These are phyloP conservation scores for Haplosporangium sp. DNA, from an alignment of 371 early-diverging fungal genomes.

Conservation along the genomic window DNA sequence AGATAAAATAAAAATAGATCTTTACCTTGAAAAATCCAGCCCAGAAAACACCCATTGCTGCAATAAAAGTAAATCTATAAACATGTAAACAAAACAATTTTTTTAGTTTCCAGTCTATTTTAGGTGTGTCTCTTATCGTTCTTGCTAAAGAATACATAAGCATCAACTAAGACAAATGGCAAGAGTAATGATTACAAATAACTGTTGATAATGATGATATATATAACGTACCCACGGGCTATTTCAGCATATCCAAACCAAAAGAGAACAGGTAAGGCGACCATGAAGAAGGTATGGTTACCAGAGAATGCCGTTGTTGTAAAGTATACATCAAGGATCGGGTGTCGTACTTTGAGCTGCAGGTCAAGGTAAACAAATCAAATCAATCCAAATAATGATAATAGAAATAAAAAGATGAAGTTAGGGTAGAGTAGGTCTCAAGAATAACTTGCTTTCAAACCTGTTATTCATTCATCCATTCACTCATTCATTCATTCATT, in stretches of 20 bases:
- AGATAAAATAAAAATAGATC: neutral
- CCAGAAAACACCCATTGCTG: constrained; percentile 76
- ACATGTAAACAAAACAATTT: neutral
- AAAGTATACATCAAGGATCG: constrained; percentile 69
- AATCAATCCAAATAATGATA: constrained; percentile 2
- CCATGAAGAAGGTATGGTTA: constrained; percentile 80
- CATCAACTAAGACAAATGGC: too few species aligned
- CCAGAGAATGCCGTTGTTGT: constrained; percentile 76
- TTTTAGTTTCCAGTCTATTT: neutral
- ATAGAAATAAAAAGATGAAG: neutral
- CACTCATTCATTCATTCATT: neutral
- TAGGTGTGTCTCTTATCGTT: neutral
- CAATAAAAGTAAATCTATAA: constrained; percentile 50
- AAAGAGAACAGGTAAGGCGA: constrained; percentile 75
- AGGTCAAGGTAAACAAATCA: neutral
- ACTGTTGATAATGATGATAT: neutral
- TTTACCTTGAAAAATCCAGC: constrained; percentile 76
- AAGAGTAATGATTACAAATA: neutral
- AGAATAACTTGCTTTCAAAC: too few species aligned
- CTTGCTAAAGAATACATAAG: neutral
- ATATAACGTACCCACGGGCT: constrained; percentile 63
- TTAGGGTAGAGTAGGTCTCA: neutral
- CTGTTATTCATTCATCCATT: too few species aligned
- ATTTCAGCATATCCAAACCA: constrained; percentile 76
- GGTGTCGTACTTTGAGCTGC: constrained; percentile 54